Evolutionary conservation across 768 basidiomycete genomes (phyloP), one percentile per base, ranked within the genome.

Genomic region (Gloeostereum incarnatum): DNA sequence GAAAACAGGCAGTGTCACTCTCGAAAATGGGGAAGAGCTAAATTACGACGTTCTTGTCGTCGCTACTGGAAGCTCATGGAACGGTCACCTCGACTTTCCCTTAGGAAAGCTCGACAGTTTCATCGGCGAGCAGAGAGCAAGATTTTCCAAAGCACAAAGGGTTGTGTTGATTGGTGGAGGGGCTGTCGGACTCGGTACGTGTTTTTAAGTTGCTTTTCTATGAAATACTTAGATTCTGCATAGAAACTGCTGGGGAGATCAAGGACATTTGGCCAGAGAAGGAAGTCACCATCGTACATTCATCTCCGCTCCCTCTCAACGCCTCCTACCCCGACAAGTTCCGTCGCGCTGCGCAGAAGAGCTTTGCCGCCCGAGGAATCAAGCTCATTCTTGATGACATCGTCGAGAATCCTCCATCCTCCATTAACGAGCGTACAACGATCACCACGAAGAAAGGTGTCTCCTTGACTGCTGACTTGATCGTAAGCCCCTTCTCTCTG

Each of bases 141-240:
- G 59, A 29, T 63, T 71, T 33, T 48, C 50, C 31, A 44, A 51
- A 3, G 63, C 68, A n/a, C 50, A 57, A 16, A 57, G 70, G 50
- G 62, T 77, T 43, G 60, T 73, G 5, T 47, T 80, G 18, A 73
- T 62, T 2, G 78, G 78, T 22, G 78, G 75, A 24, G 78, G 77
- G 24, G 63, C 74, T 9, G 62, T 80, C 22, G 75, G 70, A 3
- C 48, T 74, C 21, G 69, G 69, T 67, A 39, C 7, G 59, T 55
- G 7, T 19, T 7, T 4, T 33, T 38, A 33, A 8, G 31, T 6
- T 1, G 11, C 21, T 25, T 27, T 67, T 1, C n/a, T 10, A 13
- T 39, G 31, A 29, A 24, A 1, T n/a, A 25, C 20, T 19, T 18
- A 11, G 26, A 35, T 35, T 4, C 6, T 14, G 11, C 3, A 1